Evolutionary conservation across 2,329 filamentous ascomycete genomes (phyloP).

Genomic region (Fusarium chuoi): DNA sequence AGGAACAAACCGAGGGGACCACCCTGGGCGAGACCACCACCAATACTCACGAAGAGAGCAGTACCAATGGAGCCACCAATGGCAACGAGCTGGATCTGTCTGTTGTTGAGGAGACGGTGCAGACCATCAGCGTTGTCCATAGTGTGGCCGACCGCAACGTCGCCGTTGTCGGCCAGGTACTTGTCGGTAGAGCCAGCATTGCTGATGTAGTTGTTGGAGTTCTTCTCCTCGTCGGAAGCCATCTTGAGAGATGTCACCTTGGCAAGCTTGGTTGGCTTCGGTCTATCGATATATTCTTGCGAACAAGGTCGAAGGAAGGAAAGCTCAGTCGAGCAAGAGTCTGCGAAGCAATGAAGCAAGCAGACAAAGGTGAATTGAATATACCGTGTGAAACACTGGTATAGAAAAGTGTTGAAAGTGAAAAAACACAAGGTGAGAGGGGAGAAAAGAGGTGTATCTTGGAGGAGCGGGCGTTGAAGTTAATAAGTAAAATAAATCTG

Average conservation of each 20-base stretch:
- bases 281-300: slow-evolving; percentile 1
- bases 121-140: slow-evolving; percentile 51
- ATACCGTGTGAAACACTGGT: slow-evolving; percentile 15
- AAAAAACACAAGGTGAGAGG: neutral
- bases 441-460: neutral
- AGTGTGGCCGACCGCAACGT: slow-evolving; percentile 38
- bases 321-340: slow-evolving; percentile 31
- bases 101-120: slow-evolving; percentile 62
- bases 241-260: slow-evolving; percentile 31
- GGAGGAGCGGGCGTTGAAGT: slow-evolving; percentile 22
- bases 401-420: slow-evolving; percentile 10
- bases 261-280: neutral
- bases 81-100: slow-evolving; percentile 68
- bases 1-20: slow-evolving; percentile 64
- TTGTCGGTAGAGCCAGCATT: slow-evolving; percentile 40
- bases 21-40: slow-evolving; percentile 60
- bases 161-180: slow-evolving; percentile 38
- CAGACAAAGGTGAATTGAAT: slow-evolving; percentile 22
- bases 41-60: slow-evolving; percentile 71
- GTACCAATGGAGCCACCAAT: slow-evolving; percentile 68
- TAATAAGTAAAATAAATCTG: slow-evolving; percentile 38
- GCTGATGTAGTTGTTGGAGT: slow-evolving; percentile 43
- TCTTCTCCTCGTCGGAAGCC: slow-evolving; percentile 43
- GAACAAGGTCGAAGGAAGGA: slow-evolving; percentile 16
- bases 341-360: slow-evolving; percentile 41